A percentile compares a stretch with the other conserved stretches of the same genome.
phyloP scores from a whole-genome alignment of 345 rosid genomes.

The Eucalyptus rudis region DNA sequence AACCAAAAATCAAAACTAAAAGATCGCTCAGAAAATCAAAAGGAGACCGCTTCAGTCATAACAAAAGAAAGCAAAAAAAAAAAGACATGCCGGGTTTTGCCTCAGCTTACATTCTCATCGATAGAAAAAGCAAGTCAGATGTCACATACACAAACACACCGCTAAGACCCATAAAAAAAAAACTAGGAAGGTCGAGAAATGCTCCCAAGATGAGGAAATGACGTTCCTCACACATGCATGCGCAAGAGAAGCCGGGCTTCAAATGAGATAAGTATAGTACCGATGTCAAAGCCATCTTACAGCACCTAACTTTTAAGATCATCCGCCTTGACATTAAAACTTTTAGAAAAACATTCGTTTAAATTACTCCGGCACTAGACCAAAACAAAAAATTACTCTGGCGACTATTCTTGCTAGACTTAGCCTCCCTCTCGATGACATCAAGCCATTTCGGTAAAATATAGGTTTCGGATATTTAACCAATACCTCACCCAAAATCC shows the following conservation, averaged over 20 bases:
- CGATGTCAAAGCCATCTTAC: background rate
- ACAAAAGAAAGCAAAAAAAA: background rate
- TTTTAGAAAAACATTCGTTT: background rate
- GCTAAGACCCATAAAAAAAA: background rate
- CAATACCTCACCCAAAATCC: background rate
- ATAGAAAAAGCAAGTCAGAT: background rate
- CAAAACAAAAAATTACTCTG: background rate
- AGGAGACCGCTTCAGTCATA: background rate
- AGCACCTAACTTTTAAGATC: background rate
- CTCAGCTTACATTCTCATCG: background rate
- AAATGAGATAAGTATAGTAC: background rate
- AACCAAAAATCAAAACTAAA: background rate
- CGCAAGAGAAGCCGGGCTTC: background rate
- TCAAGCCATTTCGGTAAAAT: background rate
- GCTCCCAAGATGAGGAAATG: background rate
- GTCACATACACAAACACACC: background rate
- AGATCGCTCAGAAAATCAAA: background rate
- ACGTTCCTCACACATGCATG: background rate
- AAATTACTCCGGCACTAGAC: background rate
- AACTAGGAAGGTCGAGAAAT: background rate
- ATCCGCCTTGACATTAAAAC: background rate
- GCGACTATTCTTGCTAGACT: background rate
- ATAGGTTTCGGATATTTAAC: background rate
- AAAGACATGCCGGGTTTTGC: background rate
- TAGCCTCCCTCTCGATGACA: background rate